phyloP scores from a whole-genome alignment of 768 basidiomycete species.

The Pleurotus pulmonarius region DNA sequence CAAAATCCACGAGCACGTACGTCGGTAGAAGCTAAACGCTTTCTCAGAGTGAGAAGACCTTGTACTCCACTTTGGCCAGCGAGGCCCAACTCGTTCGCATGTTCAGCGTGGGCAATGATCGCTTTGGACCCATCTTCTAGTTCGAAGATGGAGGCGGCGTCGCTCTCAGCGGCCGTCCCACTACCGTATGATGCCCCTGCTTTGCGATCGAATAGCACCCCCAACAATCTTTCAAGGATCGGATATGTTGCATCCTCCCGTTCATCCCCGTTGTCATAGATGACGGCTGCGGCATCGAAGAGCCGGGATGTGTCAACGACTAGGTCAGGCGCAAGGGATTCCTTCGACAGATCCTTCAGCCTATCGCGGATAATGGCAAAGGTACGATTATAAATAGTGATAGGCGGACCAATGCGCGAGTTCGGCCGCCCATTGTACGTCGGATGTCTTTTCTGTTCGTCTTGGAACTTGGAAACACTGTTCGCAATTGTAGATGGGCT shows the following conservation, averaged over 20 bases:
- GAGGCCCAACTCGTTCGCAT: not conserved
- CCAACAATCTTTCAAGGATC: not conserved
- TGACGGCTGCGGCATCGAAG: not conserved
- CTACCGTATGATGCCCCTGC: not conserved
- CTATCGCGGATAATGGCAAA: not conserved
- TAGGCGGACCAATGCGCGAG: not conserved
- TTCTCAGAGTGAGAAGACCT: too few species aligned
- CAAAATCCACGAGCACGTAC: too few species aligned
- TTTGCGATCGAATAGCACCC: not conserved
- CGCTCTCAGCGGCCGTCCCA: not conserved
- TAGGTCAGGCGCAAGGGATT: not conserved
- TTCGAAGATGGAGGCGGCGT: not conserved
- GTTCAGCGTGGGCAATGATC: too few species aligned
- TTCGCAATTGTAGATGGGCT: not conserved
- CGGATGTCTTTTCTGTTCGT: not conserved
- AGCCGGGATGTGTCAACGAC: not conserved
- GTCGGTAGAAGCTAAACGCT: too few species aligned
- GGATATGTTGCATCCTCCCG: not conserved
- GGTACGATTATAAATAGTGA: not conserved
- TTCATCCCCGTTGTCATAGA: not conserved
- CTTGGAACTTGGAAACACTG: not conserved
- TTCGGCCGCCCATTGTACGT: not conserved
- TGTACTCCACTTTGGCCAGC: too few species aligned
- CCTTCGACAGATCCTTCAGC: not conserved
- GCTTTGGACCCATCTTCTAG: not conserved